Evolutionary conservation across 305 asterid genomes (phyloP), one percentile per base, ranked within the genome.

Genomic region (Striga hermonthica): DNA sequence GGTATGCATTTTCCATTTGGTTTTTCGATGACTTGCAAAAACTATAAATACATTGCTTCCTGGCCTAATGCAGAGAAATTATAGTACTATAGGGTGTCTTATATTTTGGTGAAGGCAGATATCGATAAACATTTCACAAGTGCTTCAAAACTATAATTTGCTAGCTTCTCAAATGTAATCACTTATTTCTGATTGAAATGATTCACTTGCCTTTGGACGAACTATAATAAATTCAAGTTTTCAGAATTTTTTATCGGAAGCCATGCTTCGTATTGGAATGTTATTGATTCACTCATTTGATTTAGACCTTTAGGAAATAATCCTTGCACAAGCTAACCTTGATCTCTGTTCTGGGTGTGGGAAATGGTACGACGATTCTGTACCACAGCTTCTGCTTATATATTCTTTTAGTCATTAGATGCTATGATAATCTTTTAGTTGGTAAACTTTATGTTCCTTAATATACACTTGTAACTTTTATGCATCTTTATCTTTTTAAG

Each of bases 1-100:
- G 94, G 98, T 92, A 83, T 71, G 75, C 47, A 50, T 60, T 68
- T 14, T 53, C 69, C 67, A 67, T 72, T 68, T 43, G 5, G 45
- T 77, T 47, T 22, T 63, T 63, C 4, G 35, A 50, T 58, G 55
- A 65, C 60, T 60, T 52, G 22, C 37, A 50, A 60, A 64, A 57
- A 53, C 59, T 16, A 53, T 14, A 62, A 31, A 38, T 61, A 4
- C 66, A 66, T 74, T 60, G 66, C 69, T 66, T 59, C 67, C 62
- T 60, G 34, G 69, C 48, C 65, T 54, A 41, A 41, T 64, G 36
- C 60, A 65, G 60, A 67, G 60, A 10, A 5, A 47, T 4, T 15
- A 15, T 16, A 45, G 66, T 44, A 55, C 49, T 63, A 50, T 41
- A 37, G 55, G 65, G 45, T 14, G 57, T 64, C 65, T 31, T 52